Evolutionary conservation across 371 early-diverging fungal genomes (phyloP).

Genomic region (Lichtheimia ornata): DNA sequence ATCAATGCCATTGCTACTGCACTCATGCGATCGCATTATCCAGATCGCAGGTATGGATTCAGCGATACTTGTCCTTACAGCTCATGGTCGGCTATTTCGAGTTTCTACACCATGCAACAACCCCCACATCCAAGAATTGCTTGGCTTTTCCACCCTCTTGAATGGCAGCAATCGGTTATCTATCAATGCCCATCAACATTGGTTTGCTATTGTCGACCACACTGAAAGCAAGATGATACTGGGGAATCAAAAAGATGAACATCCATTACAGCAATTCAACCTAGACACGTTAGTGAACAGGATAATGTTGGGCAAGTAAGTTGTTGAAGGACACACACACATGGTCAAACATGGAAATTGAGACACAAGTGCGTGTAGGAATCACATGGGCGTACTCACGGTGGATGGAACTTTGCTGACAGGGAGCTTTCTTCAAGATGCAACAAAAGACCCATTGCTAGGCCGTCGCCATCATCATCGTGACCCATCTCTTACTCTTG

Average conservation of each 20-base stretch:
- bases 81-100: neutral
- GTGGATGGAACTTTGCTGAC: slow-evolving; percentile 35
- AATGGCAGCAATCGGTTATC: neutral
- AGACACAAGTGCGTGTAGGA: slow-evolving; percentile 13
- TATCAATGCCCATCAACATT: neutral
- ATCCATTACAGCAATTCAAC: neutral
- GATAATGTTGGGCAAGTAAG: slow-evolving; percentile 26
- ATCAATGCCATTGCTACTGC: slow-evolving; percentile 1
- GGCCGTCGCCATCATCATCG: no score
- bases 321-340: neutral
- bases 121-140: neutral
- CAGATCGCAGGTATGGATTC: neutral
- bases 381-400: slow-evolving; percentile 44
- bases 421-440: slow-evolving; percentile 25
- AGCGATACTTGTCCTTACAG: neutral
- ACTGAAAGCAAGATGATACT: neutral
- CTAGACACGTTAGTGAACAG: slow-evolving; percentile 16
- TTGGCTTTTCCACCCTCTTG: neutral
- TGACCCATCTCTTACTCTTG: slow-evolving; percentile 33
- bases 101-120: neutral
- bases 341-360: neutral
- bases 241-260: neutral
- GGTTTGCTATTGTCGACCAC: neutral
- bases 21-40: slow-evolving; percentile 5
- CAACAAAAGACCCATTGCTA: no score